Conservation (phyloP, 768 basidiomycete genomes). For the Phanerochaete carnosa region DNA sequence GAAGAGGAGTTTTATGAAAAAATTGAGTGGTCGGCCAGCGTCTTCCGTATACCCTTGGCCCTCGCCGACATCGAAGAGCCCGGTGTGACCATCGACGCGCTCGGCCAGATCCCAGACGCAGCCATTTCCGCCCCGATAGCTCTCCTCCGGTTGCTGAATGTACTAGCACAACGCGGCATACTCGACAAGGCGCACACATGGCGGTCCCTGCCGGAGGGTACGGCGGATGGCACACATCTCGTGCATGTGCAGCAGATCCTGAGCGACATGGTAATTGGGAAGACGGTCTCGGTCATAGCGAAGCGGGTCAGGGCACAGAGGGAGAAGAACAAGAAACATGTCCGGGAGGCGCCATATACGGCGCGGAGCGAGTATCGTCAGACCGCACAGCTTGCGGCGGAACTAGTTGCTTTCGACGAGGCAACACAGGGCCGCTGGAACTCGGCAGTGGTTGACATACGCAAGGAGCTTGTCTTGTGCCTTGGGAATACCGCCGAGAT, state of each 20-base stretch:
- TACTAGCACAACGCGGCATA: slow-evolving; percentile 27
- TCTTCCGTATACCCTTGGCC: not conserved
- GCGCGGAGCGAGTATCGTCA: not conserved
- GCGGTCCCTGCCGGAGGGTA: slow-evolving; percentile 22
- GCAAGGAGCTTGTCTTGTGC: slow-evolving; percentile 29
- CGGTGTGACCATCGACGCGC: slow-evolving; percentile 14
- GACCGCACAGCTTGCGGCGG: slow-evolving; percentile 32
- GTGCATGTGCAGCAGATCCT: slow-evolving; percentile 27
- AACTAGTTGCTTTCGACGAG: slow-evolving; percentile 28
- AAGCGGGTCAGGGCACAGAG: slow-evolving; percentile 18
- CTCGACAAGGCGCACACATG: slow-evolving; percentile 16
- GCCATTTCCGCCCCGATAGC: slow-evolving; percentile 25
- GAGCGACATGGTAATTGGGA: slow-evolving; percentile 19
- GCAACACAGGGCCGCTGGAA: slow-evolving; percentile 20
- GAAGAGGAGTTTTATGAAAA: not conserved
- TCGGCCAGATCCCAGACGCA: slow-evolving; percentile 22
- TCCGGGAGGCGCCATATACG: not conserved
- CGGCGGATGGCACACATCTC: slow-evolving; percentile 16
- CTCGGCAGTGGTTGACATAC: slow-evolving; percentile 21
- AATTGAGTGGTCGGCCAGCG: not conserved
- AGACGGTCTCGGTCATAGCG: slow-evolving; percentile 20
- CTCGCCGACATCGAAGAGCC: not conserved
- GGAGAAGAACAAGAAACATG: slow-evolving; percentile 2
- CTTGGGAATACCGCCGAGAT: slow-evolving; percentile 35
- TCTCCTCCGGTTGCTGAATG: slow-evolving; percentile 25